Percentiles rank a stretch among this genome's conserved stretches.
Conservation (phyloP, 208 protist species). For the Trypanosoma avium region DNA sequence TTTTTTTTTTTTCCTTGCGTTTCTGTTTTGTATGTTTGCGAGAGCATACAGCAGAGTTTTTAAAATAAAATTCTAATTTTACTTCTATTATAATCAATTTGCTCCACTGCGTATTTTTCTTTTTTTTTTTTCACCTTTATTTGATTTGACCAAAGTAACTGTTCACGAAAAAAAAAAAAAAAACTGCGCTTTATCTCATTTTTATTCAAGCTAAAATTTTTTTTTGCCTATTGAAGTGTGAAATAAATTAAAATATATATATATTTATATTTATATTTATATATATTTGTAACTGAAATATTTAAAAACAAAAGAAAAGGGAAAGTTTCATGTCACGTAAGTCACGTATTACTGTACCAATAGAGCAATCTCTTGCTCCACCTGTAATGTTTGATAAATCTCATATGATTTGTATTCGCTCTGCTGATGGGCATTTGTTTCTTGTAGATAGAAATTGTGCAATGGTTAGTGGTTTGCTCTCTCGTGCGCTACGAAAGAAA, state of each 20-base stretch:
- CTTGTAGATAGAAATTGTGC: constrained; percentile 75
- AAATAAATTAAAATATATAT: constrained; percentile 7
- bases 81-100: no score
- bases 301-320: not conserved
- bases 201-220: no score
- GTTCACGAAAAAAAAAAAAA: no score
- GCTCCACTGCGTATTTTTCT: no score
- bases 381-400: constrained; percentile 33
- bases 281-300: not conserved
- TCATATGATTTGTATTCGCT: constrained; percentile 54
- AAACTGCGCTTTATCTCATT: no score
- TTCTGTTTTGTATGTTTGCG: no score
- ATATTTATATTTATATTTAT: constrained; percentile 4
- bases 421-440: constrained; percentile 59
- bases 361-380: constrained; percentile 17
- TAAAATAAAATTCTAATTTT: no score
- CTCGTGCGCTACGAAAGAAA: constrained; percentile 5
- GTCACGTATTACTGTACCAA: not conserved
- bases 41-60: no score
- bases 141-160: no score
- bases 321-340: constrained; percentile 25
- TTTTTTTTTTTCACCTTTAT: no score
- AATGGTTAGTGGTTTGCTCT: constrained; percentile 49
- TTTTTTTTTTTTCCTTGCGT: no score
- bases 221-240: not conserved